Evolutionary conservation across 257 asterid genomes (phyloP), one percentile per base, ranked within the genome.

Genomic region (Perilla frutescens): DNA sequence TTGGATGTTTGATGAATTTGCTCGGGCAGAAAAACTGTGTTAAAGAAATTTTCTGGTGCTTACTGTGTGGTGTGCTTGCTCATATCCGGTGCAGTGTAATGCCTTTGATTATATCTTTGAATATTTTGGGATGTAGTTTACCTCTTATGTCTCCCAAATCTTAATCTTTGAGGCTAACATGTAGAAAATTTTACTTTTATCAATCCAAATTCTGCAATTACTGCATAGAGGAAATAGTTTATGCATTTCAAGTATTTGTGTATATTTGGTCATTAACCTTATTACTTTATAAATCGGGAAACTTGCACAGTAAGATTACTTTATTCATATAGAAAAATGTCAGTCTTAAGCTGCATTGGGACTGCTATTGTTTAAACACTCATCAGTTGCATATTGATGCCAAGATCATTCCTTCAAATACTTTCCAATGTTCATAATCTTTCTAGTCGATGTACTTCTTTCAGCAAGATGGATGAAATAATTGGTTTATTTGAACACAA

Each of bases 21-120:
- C 10, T 2, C 37, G 55, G 62, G 32, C 43, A 7, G 50, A 68
- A 49, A 60, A 43, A 66, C 12, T 4, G 57, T 7, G 70, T 49
- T 54, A 47, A 26, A 55, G 72, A 51, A 51, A 44, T 64, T 73
- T 7, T 56, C 44, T 58, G 32, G 56, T 15, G 48, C 55, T 68
- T 45, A 57, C 54, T 72, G 49, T 66, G 39, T 66, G 55, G 47
- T 36, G 63, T 68, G 29, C 59, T 34, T n/a, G 44, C 39, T 36
- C 45, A 45, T 45, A 32, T 45, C 39, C 44, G 48, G 68, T 47
- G 55, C 67, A 20, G 26, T 20, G 26, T 20, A 20, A 20, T 2
- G 0, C 37, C 73, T 3, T 0, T 20, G 10, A 14, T 10, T 63
- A 20, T 8, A 44, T 44, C 26, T 20, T 64, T 45, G 7, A 15